Conservation (phyloP, 176 grass and related monocot species). For the Zea luxurians region DNA sequence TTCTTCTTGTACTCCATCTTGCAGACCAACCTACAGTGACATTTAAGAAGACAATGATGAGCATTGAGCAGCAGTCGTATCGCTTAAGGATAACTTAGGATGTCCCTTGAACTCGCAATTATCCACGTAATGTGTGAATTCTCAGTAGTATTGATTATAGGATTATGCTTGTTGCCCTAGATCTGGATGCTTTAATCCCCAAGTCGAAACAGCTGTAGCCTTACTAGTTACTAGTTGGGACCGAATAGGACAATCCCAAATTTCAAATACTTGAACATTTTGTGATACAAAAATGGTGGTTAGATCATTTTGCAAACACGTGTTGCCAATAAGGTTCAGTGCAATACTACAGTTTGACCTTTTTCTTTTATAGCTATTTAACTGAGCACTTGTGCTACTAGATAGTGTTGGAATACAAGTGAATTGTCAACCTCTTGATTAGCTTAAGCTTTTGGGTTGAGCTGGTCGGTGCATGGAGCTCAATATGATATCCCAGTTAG, state of each 20-base stretch:
- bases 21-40: neutral
- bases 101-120: neutral
- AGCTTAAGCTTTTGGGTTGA: too few relatives aligned
- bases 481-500: too few relatives aligned
- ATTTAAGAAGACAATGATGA: neutral
- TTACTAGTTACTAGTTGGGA: neutral
- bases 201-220: neutral
- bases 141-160: constrained; percentile 1
- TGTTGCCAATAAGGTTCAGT: neutral
- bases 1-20: constrained; percentile 17
- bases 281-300: neutral
- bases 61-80: neutral
- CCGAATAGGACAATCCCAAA: neutral
- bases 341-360: neutral
- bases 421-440: too few relatives aligned
- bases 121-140: neutral
- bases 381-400: constrained; percentile 9
- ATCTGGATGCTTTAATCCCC: neutral
- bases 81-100: neutral
- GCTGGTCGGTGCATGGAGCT: too few relatives aligned
- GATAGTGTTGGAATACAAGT: neutral
- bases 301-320: constrained; percentile 13
- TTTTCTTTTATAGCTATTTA: constrained; percentile 11
- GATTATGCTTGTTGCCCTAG: neutral
- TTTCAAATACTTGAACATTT: neutral